Evolutionary conservation across 208 protist species (phyloP), one percentile per base, ranked within the genome.

Genomic region (Acanthamoeba healyi): DNA sequence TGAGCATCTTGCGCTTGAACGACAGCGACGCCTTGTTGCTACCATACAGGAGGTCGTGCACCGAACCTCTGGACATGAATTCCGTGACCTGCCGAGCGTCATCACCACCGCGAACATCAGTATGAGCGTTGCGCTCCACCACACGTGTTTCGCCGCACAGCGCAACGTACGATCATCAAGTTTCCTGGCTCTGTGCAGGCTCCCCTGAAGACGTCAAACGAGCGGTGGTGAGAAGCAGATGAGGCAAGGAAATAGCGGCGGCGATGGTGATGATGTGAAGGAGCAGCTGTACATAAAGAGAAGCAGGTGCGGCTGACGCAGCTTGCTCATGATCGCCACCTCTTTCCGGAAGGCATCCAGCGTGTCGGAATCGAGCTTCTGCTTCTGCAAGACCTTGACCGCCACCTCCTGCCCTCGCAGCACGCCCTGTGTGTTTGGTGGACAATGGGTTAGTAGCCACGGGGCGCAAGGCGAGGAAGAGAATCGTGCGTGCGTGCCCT

Each of bases 1-100:
- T 92, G n/a, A 92, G 56, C 86, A 92, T 92, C 29, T 72, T 65
- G 19, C 61, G 86, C 40, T 92, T 92, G 61, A 92, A 72, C 15
- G 54, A 49, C 19, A 92, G 56, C 51, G 36, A 22, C 54, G 40
- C 22, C 36, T 74, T 65, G 32, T 1, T 12, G 24, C 32, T 44
- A 29, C 44, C 51, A 7, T 92, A 44, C 6, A 92, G 38, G 5
- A 92, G 61, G 26, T 92, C 86, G 38, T 77, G 38, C 24, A 92
- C 61, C 3, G 86, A 92, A 5, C 86, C 86, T 42, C 22, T 5
- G 14, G 86, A 34, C 86, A 92, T 92, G 14, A 32, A 92, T n/a
- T 92, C 86, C 29, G 86, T 92, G 12, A 92, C 86, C 56, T 74
- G 29, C n/a, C 24, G 38, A 4, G 29, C 42, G 14, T n/a, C n/a